These are phyloP conservation scores for Tetrahymena borealis DNA, from an alignment of 73 alveolate species.

Conservation along the genomic window DNA sequence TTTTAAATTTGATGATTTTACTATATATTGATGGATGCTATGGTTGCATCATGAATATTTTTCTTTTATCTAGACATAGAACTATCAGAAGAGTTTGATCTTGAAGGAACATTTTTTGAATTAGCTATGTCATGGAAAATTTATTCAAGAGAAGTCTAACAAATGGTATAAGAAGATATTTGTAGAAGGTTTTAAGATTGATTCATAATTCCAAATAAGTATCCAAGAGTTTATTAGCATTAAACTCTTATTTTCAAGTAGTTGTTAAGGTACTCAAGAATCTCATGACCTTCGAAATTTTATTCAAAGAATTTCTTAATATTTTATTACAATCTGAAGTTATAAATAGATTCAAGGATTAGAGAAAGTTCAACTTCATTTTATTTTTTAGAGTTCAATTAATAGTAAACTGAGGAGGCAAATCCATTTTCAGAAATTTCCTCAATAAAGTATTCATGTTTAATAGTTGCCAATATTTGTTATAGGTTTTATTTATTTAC, in stretches of 20 bases:
- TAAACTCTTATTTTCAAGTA: constrained; percentile 34
- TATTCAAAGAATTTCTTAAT: constrained; percentile 6
- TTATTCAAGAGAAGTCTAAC: constrained; percentile 46
- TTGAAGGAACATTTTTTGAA: no score
- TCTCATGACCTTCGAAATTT: constrained; percentile 9
- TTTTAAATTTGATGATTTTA: no score
- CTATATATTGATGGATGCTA: no score
- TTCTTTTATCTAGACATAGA: no score
- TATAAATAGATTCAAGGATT: constrained; percentile 46
- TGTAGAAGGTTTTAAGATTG: constrained; percentile 43
- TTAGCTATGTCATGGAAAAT: constrained; percentile 51
- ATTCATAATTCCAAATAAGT: constrained; percentile 34
- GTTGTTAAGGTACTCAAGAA: constrained; percentile 38
- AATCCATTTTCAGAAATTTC: constrained; percentile 16
- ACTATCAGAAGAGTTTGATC: no score
- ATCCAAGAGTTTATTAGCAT: constrained; percentile 16
- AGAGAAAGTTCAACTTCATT: constrained; percentile 30
- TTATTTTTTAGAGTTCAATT: constrained; percentile 25
- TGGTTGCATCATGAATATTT: no score
- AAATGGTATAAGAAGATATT: constrained; percentile 52
- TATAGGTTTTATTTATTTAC: background rate
- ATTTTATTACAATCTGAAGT: constrained; percentile 11
- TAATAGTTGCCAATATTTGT: background rate
- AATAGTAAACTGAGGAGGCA: constrained; percentile 34
- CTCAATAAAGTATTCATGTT: background rate